Conservation (phyloP, 2,329 filamentous ascomycete species). For the Alternaria longipes region DNA sequence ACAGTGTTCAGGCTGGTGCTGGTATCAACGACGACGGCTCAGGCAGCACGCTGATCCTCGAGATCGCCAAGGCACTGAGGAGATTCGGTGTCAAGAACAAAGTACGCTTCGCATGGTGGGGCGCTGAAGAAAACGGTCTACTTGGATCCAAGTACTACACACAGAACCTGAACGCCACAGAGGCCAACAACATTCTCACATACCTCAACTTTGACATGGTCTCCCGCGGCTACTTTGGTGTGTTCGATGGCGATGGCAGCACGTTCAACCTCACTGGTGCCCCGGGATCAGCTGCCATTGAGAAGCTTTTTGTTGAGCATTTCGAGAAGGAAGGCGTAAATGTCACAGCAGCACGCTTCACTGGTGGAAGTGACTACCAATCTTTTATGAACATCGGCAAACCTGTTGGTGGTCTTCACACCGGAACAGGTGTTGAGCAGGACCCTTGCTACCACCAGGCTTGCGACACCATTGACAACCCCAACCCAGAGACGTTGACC, state of each 20-base stretch:
- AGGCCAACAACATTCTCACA: slow-evolving; percentile 50
- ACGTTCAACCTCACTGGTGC: slow-evolving; percentile 46
- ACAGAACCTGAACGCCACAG: slow-evolving; percentile 40
- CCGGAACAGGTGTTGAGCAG: slow-evolving; percentile 52
- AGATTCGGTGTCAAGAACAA: slow-evolving; percentile 53
- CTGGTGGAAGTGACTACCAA: slow-evolving; percentile 53
- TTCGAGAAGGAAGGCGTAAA: slow-evolving; percentile 48
- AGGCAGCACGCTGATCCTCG: slow-evolving; percentile 50
- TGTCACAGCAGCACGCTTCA: slow-evolving; percentile 50
- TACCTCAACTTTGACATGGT: slow-evolving; percentile 58
- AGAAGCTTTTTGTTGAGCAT: slow-evolving; percentile 50
- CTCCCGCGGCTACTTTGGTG: slow-evolving; percentile 49
- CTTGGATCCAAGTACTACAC: slow-evolving; percentile 53
- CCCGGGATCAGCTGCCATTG: slow-evolving; percentile 46
- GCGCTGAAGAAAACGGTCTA: slow-evolving; percentile 53
- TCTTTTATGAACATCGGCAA: slow-evolving; percentile 54
- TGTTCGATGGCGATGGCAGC: slow-evolving; percentile 53
- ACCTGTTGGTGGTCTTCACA: slow-evolving; percentile 52
- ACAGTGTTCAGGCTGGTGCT: slow-evolving; percentile 50
- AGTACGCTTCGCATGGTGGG: slow-evolving; percentile 54
- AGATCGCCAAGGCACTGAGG: slow-evolving; percentile 49
- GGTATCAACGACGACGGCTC: slow-evolving; percentile 56
- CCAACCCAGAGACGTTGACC: slow-evolving; percentile 48
- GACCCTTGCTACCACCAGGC: slow-evolving; percentile 53
- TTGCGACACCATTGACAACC: slow-evolving; percentile 52